These are phyloP conservation scores for Marsdenia floribunda DNA, from an alignment of 257 asterid genomes.

Conservation along the genomic window DNA sequence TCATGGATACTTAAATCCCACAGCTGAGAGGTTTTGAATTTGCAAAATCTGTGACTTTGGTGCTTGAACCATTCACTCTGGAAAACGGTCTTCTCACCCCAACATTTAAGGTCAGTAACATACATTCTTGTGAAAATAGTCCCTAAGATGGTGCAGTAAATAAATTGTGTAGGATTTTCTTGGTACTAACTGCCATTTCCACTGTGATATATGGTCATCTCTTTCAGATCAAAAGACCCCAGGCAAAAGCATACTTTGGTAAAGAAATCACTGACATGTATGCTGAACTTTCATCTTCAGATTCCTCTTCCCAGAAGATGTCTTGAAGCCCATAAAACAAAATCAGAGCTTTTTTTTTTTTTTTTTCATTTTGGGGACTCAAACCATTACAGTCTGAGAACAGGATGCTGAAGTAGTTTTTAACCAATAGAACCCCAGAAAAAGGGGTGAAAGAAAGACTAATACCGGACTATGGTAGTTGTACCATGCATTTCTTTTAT, in stretches of 20 bases:
- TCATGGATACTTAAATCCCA: not conserved
- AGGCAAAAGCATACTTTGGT: constrained; percentile 61
- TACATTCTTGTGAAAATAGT: too few species aligned
- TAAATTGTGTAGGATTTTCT: not conserved
- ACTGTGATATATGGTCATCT: not conserved
- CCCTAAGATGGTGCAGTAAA: not conserved
- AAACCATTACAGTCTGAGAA: not conserved
- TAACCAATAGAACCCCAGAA: too few species aligned
- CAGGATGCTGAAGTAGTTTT: not conserved
- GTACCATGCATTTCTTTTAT: too few species aligned
- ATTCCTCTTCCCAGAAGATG: constrained; percentile 34
- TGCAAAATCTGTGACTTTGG: constrained; percentile 62
- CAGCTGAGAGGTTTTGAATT: constrained; percentile 83
- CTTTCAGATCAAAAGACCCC: constrained; percentile 68
- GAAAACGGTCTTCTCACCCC: constrained; percentile 80
- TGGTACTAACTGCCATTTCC: not conserved
- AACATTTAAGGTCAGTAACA: constrained; percentile 51
- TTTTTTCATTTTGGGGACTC: not conserved
- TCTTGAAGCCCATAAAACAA: constrained; percentile 6
- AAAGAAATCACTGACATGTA: constrained; percentile 59
- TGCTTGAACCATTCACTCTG: constrained; percentile 53
- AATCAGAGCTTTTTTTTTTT: too few species aligned
- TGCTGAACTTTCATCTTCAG: constrained; percentile 39
- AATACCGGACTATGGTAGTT: too few species aligned
- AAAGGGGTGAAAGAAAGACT: too few species aligned